Evolutionary conservation across 805 yeast species (phyloP), one percentile per base, ranked within the genome.

Genomic region (Ogataea pini): DNA sequence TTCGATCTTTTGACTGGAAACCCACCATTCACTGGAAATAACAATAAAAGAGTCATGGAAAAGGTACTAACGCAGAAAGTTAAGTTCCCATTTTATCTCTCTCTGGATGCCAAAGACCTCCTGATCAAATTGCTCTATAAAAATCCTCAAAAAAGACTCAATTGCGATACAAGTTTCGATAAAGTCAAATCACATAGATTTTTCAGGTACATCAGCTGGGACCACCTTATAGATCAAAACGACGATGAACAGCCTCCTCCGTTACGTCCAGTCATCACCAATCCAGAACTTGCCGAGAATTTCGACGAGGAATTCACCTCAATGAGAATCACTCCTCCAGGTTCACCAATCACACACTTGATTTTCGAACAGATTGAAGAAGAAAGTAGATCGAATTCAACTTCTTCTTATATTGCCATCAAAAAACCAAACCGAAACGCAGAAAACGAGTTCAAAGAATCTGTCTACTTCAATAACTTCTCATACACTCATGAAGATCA

Each of bases 11-110:
- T 89, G 43, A 84, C 91, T 0, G 96, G 96, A 0, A 76, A 83
- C 41, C 96, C 97, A 0, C 96, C 96, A 1, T 89, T 87, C 65
- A 86, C 94, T 0, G 97, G 96, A 3, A 83, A 78, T 46, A 86
- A 85, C 58, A 85, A 86, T 59, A 84, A 85, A 62, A 78, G 77
- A 38, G 86, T 89, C 25, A 76, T 86, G 69, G 88, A 85, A 52
- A 89, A 88, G 63, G 84, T 89, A 25, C 76, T 84, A 45, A 68
- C 77, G 18, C 86, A 88, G 52, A 83, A 83, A 53, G 69, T 84
- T 31, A 79, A 75, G 47, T 71, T 83, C 36, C 96, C 96, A 0
- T 85, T 79, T 60, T 89, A 88, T 61, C 70, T 90, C 28, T 80
- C 94, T 3, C 78, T 76, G 20, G 95, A 89, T 45, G 91, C 94